Conservation (phyloP, 225 moss, liverwort and hornwort species). For the Pseudisothecium myosuroides region DNA sequence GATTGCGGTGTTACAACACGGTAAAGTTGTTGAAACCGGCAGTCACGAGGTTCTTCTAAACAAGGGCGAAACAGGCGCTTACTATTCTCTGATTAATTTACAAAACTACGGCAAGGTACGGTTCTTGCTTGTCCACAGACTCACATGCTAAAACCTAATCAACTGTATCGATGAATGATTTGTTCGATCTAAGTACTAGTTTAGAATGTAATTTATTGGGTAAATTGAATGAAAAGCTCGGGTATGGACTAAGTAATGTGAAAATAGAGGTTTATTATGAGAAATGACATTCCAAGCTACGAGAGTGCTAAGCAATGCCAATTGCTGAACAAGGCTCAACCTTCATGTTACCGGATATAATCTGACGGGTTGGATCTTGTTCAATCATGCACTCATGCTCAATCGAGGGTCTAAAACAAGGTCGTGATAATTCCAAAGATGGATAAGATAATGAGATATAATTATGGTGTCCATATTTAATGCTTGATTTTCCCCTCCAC, state of each 20-base stretch:
- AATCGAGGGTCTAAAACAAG: not conserved
- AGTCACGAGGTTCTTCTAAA: slow-evolving; percentile 40
- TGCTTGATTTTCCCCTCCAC: not conserved
- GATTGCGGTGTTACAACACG: slow-evolving; percentile 48
- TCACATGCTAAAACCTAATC: not conserved
- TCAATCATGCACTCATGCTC: not conserved
- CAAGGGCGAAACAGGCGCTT: slow-evolving; percentile 31
- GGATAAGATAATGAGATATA: not conserved
- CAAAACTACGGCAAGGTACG: slow-evolving; percentile 29
- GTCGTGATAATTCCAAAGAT: not conserved
- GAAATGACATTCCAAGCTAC: too few relatives aligned
- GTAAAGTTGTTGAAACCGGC: slow-evolving; percentile 55
- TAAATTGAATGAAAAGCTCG: not conserved
- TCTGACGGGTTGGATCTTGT: not conserved
- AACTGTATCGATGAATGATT: not conserved
- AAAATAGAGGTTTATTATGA: not conserved
- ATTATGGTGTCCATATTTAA: not conserved
- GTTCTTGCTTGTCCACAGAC: not conserved
- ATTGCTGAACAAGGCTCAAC: not conserved
- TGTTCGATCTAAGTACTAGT: not conserved
- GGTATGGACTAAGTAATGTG: not conserved
- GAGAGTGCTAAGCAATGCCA: not conserved
- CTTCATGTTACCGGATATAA: not conserved
- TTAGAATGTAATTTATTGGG: not conserved
- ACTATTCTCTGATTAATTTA: slow-evolving; percentile 36